Base-by-base conservation (phyloP, 345 rosid genomes). In the Murraya paniculata region DNA sequence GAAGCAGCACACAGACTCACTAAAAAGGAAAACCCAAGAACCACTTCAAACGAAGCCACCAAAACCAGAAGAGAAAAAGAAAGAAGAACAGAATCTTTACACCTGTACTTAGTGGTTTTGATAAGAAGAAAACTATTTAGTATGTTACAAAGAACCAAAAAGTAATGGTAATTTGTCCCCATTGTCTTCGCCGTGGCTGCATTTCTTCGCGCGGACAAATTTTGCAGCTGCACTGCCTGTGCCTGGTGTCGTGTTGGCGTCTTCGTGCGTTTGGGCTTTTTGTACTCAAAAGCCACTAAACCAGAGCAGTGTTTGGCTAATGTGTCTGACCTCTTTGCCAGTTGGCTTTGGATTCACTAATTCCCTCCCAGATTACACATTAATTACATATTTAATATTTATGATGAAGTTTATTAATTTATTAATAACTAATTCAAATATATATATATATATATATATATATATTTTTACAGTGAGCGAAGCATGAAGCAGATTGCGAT, bases 141-240 rank as follows among this genome's bases (percentile, higher is more conserved):
- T 74, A 61, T 19, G 68, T 61, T 41, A 74, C 58, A 28, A 48
- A 74, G 3, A 22, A n/a, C 27, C 21, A 64, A 27, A 2, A 28
- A 74, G 78, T 22, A 11, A 21, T 28, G 58, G 28, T 10, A 74
- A 74, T 72, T 39, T 64, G 68, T 60, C 70, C 6, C 39, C 68
- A 28, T 64, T 45, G 19, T 2, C 38, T 33, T 55, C 6, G 10
- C 30, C n/a, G 25, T 25, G 27, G 25, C 30, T 62, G 41, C 77
- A 64, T 62, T 60, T 62, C 31, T 31, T 58, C 48, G 48, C 14
- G 48, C 48, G 14, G 48, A 41, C 48, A 41, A 41, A 10, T 10
- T 41, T 41, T 41, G 16, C 48, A 56, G 41, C 56, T 73, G 68
- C 13, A 39, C 13, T 9, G 45, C 13, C 13, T 39, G 45, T 9